These are phyloP conservation scores for Xylariaceae sp. DNA, from an alignment of 2,329 filamentous ascomycete species.

Conservation along the genomic window DNA sequence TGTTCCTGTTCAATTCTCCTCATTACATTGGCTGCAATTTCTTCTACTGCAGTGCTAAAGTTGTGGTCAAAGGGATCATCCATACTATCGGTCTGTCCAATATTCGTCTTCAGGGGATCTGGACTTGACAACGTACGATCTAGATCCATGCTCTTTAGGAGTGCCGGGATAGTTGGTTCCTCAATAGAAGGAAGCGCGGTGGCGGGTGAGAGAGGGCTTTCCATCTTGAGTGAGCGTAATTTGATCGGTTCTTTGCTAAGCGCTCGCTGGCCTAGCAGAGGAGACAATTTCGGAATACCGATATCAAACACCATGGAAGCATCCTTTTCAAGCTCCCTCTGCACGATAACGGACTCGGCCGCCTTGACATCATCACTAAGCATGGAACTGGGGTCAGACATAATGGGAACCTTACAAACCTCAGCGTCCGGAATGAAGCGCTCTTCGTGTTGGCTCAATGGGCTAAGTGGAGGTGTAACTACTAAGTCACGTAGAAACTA, in stretches of 20 bases:
- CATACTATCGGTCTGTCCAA: background rate
- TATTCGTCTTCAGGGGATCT: background rate
- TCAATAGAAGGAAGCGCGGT: conserved; percentile 7
- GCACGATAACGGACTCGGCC: conserved; percentile 20
- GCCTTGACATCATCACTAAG: conserved; percentile 25
- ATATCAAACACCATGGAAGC: conserved; percentile 1
- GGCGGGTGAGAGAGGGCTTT: conserved; percentile 25
- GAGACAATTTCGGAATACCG: conserved; percentile 9
- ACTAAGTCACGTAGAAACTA: conserved; percentile 18
- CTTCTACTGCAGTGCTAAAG: conserved; percentile 15
- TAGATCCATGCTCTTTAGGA: conserved; percentile 18
- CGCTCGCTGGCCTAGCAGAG: conserved; percentile 10
- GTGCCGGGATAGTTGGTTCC: conserved; percentile 8
- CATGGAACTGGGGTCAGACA: conserved; percentile 26
- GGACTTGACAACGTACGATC: conserved; percentile 13
- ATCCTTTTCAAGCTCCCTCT: conserved; percentile 9
- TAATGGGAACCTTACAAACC: conserved; percentile 24
- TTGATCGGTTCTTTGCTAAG: conserved; percentile 8
- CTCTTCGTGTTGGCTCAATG: conserved; percentile 9
- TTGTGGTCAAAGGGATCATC: conserved; percentile 15
- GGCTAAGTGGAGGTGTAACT: conserved; percentile 29
- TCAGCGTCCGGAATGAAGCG: conserved; percentile 24
- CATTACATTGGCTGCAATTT: conserved; percentile 11
- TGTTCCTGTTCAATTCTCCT: conserved; percentile 27
- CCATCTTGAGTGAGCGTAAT: conserved; percentile 23